A percentile compares a stretch with the other conserved stretches of the same genome.
Conservation (phyloP, 225 moss, liverwort and hornwort genomes). For the Rhytidiadelphus loreus region DNA sequence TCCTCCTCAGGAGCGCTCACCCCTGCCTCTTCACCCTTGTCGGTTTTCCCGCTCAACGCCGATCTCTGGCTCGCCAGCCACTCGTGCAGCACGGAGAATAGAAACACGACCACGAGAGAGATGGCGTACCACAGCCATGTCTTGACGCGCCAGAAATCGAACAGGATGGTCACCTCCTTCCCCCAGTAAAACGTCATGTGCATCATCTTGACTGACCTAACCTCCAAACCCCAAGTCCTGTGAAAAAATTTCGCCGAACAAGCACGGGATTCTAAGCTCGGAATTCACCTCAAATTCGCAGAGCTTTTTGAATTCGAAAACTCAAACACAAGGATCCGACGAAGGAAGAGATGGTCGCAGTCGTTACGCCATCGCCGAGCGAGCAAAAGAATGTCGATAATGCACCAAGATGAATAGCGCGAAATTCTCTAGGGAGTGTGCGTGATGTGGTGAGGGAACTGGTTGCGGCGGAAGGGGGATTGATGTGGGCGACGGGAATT, state of each 20-base stretch:
- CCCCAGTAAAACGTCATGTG: conserved; percentile 98
- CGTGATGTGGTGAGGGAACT: not conserved
- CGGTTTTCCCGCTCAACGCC: not conserved
- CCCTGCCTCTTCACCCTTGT: not conserved
- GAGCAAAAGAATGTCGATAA: not conserved
- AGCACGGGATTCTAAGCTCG: not conserved
- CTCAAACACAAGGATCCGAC: not conserved
- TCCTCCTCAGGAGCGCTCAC: not conserved
- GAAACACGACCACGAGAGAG: conserved; percentile 46
- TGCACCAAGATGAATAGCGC: not conserved
- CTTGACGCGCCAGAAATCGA: conserved; percentile 63
- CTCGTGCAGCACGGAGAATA: conserved; percentile 58
- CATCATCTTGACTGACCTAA: conserved; percentile 49
- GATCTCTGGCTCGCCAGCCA: conserved; percentile 42
- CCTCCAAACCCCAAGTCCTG: not conserved
- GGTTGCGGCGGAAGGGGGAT: not conserved
- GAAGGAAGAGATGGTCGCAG: not conserved
- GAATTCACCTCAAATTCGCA: not conserved
- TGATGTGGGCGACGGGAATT: not conserved
- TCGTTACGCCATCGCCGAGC: not conserved
- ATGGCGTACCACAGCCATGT: conserved; percentile 41
- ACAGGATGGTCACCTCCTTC: conserved; percentile 55
- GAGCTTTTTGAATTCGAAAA: not conserved
- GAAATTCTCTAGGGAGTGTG: not conserved
- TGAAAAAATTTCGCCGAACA: not conserved